A percentile compares a stretch with the other conserved stretches of the same genome.
Evolutionary conservation across 306 rosid species (phyloP).

Genomic region (Gynostemma pentaphyllum): DNA sequence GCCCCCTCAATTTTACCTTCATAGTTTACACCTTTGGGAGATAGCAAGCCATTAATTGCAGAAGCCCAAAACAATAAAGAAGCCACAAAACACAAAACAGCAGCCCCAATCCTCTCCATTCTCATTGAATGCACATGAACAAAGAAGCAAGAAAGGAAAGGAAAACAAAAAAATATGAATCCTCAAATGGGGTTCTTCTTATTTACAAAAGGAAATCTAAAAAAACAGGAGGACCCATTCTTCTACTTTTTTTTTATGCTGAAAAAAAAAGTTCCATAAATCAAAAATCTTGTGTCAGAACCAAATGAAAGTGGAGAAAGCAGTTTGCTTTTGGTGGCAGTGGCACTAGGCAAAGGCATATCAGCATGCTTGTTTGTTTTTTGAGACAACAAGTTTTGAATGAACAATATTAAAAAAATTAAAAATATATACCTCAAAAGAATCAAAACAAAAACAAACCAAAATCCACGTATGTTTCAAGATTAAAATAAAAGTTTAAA

Average conservation of each 20-base stretch:
- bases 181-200: constrained; percentile 23
- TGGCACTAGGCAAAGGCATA: constrained; percentile 19
- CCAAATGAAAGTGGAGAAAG: constrained; percentile 20
- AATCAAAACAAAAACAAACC: constrained; percentile 17
- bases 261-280: constrained; percentile 44
- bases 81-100: constrained; percentile 38
- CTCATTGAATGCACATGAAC: constrained; percentile 30
- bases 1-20: constrained; percentile 59
- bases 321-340: constrained; percentile 30
- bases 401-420: constrained; percentile 27
- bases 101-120: constrained; percentile 27
- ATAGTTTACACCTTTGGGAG: constrained; percentile 94
- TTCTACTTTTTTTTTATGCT: constrained; percentile 53
- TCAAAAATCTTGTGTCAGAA: constrained; percentile 49
- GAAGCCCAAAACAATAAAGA: constrained; percentile 37
- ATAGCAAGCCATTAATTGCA: constrained; percentile 51
- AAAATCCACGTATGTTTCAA: constrained; percentile 19
- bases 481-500: constrained; percentile 5
- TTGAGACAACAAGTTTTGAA: constrained; percentile 32
- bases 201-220: constrained; percentile 25
- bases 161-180: constrained; percentile 5
- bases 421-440: too few relatives aligned
- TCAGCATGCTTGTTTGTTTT: constrained; percentile 91
- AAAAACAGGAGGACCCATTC: constrained; percentile 34
- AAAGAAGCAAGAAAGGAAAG: constrained; percentile 18